phyloP scores from a whole-genome alignment of 805 yeast species.

The Candida peoriensis region DNA sequence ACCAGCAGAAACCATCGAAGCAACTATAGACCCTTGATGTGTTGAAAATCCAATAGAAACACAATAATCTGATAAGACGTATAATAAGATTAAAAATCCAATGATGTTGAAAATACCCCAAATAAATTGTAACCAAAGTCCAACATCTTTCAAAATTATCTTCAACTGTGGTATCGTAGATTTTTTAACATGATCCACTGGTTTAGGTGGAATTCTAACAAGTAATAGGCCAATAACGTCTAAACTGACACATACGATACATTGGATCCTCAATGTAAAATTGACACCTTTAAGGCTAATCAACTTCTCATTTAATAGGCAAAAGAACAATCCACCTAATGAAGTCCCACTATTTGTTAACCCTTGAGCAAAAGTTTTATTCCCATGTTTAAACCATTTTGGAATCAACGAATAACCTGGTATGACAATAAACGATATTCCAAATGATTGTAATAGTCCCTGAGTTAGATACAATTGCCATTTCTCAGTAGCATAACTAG shows the following conservation, averaged over 20 bases:
- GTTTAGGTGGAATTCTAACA: background rate
- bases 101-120: background rate
- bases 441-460: constrained; percentile 54
- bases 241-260: background rate
- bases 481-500: constrained; percentile 48
- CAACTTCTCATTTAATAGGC: background rate
- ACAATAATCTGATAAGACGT: constrained; percentile 55
- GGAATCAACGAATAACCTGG: constrained; percentile 59
- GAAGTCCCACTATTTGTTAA: background rate
- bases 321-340: background rate
- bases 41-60: constrained; percentile 51
- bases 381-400: constrained; percentile 50
- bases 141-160: background rate
- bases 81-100: constrained; percentile 31
- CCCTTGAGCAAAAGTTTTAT: background rate
- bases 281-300: background rate
- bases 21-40: constrained; percentile 49
- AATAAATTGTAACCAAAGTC: background rate
- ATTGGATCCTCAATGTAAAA: background rate
- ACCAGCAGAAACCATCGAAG: constrained; percentile 61
- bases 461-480: constrained; percentile 69
- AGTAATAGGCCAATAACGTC: background rate
- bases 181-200: background rate
- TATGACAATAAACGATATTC: constrained; percentile 45
- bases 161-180: background rate